Conservation (phyloP, 108 stramenopile species). For the Phaeodactylum tricornutum region DNA sequence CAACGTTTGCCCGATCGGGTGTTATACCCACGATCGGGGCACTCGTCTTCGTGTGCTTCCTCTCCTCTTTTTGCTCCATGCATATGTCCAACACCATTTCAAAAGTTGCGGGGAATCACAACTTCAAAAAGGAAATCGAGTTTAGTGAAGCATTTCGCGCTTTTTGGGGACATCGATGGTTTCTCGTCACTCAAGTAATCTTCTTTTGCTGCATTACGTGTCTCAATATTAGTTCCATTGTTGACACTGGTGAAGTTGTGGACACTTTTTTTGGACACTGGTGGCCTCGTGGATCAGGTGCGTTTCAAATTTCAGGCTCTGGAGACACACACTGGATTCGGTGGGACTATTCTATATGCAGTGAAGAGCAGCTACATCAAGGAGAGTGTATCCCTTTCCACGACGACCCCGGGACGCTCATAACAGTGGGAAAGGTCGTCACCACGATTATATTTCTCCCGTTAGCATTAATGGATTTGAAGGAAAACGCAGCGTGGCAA, state of each 20-base stretch:
- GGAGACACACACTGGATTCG: background rate
- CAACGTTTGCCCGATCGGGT: slow-evolving; percentile 54
- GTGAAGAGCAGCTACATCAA: background rate
- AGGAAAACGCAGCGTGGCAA: slow-evolving; percentile 32
- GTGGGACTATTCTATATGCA: slow-evolving; percentile 5
- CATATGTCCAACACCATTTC: slow-evolving; percentile 45
- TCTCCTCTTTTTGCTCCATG: slow-evolving; percentile 31
- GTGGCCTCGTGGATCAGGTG: slow-evolving; percentile 2
- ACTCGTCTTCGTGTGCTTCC: slow-evolving; percentile 24
- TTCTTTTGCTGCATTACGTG: slow-evolving; percentile 29
- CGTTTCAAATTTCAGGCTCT: slow-evolving; percentile 2
- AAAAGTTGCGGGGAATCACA: slow-evolving; percentile 25
- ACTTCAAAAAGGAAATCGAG: slow-evolving; percentile 26
- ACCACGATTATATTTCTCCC: slow-evolving; percentile 20
- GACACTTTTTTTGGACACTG: slow-evolving; percentile 23
- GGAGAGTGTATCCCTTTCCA: slow-evolving; percentile 21
- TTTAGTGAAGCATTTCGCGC: slow-evolving; percentile 25
- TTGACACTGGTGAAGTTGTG: slow-evolving; percentile 32
- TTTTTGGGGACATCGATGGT: slow-evolving; percentile 21
- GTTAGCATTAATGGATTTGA: slow-evolving; percentile 24
- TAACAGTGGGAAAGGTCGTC: slow-evolving; percentile 25
- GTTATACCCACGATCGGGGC: slow-evolving; percentile 44
- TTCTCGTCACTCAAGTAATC: slow-evolving; percentile 16
- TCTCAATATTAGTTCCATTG: slow-evolving; percentile 23
- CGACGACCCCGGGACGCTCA: slow-evolving; percentile 7